Percentiles rank a stretch among this genome's conserved stretches.
phyloP scores from a whole-genome alignment of 192 early-diverging fungal genomes.

The Backusella parvicylindrica region DNA sequence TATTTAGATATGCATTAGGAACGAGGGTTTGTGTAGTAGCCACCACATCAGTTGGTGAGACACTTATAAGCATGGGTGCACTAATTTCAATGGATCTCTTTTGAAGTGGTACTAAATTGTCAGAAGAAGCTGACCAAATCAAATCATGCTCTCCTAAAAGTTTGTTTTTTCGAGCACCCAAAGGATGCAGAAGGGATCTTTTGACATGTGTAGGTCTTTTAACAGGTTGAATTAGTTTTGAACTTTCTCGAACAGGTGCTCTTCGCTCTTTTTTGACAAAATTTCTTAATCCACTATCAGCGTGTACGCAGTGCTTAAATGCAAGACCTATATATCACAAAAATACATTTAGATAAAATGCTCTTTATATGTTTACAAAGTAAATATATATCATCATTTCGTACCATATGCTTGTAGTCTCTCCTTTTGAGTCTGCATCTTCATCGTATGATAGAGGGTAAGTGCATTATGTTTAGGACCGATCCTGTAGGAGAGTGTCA shows the following conservation, averaged over 20 bases:
- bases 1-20: conserved; percentile 4
- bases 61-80: not conserved
- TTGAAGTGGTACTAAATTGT: not conserved
- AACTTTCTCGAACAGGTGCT: conserved; percentile 18
- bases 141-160: conserved; percentile 2
- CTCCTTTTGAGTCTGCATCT: conserved; percentile 20
- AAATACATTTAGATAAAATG: not conserved
- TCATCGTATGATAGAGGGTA: conserved; percentile 39
- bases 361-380: not conserved
- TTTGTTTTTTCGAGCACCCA: conserved; percentile 5
- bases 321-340: conserved; percentile 19
- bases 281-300: conserved; percentile 30
- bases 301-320: conserved; percentile 30
- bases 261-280: conserved; percentile 13
- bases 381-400: not conserved
- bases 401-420: conserved; percentile 32
- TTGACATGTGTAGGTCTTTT: conserved; percentile 10
- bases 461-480: conserved; percentile 28
- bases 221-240: conserved; percentile 1
- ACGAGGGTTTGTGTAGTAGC: conserved; percentile 22
- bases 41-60: conserved; percentile 20
- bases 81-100: conserved; percentile 7
- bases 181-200: conserved; percentile 8
- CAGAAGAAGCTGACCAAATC: conserved; percentile 10
- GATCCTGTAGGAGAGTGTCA: conserved; percentile 30